phyloP scores from a whole-genome alignment of 108 stramenopile species.

The Chaetoceros muelleri region DNA sequence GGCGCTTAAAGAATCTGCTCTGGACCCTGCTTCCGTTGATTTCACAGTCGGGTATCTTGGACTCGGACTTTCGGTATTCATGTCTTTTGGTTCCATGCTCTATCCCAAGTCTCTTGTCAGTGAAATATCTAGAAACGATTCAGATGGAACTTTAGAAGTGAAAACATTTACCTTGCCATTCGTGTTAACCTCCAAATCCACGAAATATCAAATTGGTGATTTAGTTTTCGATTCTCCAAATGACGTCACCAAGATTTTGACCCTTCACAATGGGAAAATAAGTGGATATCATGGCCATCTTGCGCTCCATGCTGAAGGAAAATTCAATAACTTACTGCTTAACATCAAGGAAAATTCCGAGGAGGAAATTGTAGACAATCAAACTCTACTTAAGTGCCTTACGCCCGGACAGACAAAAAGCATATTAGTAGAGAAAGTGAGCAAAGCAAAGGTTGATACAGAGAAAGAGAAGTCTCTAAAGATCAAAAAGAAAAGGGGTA shows the following conservation, averaged over 20 bases:
- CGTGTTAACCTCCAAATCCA: neutral
- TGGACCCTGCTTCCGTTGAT: constrained; percentile 59
- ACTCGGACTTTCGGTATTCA: neutral
- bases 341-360: neutral
- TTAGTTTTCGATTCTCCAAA: neutral
- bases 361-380: neutral
- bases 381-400: neutral
- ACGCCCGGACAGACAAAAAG: neutral
- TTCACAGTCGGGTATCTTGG: constrained; percentile 28
- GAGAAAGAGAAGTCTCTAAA: neutral
- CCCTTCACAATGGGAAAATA: neutral
- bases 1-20: constrained; percentile 58
- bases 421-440: neutral
- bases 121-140: neutral
- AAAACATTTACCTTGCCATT: neutral
- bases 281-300: neutral
- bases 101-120: neutral
- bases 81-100: neutral
- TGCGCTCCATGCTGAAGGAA: neutral
- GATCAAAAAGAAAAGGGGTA: neutral
- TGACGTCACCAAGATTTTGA: neutral
- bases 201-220: neutral
- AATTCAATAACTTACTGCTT: neutral
- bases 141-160: neutral
- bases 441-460: neutral